Conservation (phyloP, 345 rosid species). For the Salix koriyanagi region DNA sequence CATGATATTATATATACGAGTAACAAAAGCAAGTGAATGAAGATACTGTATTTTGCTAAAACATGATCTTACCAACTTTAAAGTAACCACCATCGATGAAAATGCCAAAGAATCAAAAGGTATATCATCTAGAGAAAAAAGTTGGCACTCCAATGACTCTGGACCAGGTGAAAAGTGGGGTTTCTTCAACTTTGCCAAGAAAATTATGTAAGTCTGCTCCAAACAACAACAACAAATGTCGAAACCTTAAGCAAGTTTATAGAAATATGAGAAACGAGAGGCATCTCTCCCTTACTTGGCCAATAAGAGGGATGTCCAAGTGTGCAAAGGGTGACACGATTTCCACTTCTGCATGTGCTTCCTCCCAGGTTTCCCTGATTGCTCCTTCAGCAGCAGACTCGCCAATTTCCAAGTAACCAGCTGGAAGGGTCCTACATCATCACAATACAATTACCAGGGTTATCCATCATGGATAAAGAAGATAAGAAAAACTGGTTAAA, state of each 20-base stretch:
- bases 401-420: conserved; percentile 96
- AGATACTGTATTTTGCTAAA: not conserved
- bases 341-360: conserved; percentile 89
- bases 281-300: conserved; percentile 53
- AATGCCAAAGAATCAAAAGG: conserved; percentile 91
- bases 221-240: conserved; percentile 16
- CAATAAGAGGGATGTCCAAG: conserved; percentile 88
- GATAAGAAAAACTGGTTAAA: not conserved
- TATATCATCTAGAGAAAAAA: conserved; percentile 71
- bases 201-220: conserved; percentile 84
- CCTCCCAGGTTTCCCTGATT: conserved; percentile 93
- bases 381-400: conserved; percentile 97
- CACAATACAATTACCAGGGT: conserved; percentile 13
- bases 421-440: conserved; percentile 86
- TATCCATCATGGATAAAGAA: conserved; percentile 1
- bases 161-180: conserved; percentile 84
- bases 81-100: conserved; percentile 80
- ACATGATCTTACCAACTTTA: conserved; percentile 60
- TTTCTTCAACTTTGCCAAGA: conserved; percentile 83
- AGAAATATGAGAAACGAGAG: not conserved
- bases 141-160: conserved; percentile 82
- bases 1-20: conserved; percentile 6
- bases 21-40: not conserved
- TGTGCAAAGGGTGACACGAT: conserved; percentile 87
- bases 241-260: conserved; percentile 7